These are phyloP conservation scores for Eucalyptus sp. DNA, from an alignment of 345 rosid genomes.

Conservation along the genomic window DNA sequence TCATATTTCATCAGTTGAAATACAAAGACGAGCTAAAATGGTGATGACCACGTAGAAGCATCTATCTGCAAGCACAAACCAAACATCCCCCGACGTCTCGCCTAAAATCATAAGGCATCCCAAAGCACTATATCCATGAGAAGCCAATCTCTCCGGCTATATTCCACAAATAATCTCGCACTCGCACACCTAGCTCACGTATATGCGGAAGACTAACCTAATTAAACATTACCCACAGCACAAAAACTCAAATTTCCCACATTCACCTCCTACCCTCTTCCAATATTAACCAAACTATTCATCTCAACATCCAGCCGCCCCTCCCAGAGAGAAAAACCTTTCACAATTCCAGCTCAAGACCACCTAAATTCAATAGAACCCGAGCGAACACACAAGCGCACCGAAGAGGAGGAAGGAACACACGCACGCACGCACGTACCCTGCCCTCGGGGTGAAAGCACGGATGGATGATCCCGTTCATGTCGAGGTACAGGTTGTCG, in stretches of 20 bases:
- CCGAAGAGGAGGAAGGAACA: background rate
- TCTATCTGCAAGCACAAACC: background rate
- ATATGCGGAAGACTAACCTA: background rate
- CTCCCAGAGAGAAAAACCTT: background rate
- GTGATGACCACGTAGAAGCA: background rate
- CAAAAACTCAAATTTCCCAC: background rate
- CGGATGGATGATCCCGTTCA: constrained; percentile 95
- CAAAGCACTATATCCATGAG: background rate
- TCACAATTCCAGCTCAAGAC: background rate
- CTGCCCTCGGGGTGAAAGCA: constrained; percentile 97
- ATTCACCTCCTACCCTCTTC: background rate
- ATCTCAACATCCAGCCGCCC: background rate
- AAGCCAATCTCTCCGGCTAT: background rate
- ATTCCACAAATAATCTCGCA: background rate
- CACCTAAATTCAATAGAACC: background rate
- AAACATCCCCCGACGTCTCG: background rate
- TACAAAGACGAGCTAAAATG: background rate
- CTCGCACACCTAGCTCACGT: background rate
- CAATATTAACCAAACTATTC: background rate
- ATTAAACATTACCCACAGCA: background rate
- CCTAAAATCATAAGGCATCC: background rate
- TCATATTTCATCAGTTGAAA: background rate
- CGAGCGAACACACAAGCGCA: background rate
- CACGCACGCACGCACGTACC: constrained; percentile 16
- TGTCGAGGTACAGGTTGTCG: constrained; percentile 86